Conservation (phyloP, 2,329 filamentous ascomycete species). For the Capronia americana region DNA sequence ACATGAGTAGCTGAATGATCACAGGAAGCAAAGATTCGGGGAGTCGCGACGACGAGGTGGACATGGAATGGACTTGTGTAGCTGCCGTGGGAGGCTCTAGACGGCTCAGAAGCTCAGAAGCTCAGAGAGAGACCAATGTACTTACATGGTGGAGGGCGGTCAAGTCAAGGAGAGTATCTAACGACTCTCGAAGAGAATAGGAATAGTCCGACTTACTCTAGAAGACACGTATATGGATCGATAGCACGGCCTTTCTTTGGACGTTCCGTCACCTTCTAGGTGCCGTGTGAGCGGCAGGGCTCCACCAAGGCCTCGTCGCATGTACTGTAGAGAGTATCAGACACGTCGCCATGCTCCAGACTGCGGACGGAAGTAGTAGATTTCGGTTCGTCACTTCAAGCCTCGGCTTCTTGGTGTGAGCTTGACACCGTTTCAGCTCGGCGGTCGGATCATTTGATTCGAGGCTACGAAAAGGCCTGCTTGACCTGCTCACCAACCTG, state of each 20-base stretch:
- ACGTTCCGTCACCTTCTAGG: background rate
- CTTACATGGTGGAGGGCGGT: background rate
- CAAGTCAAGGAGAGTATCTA: background rate
- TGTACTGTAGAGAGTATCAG: background rate
- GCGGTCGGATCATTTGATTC: background rate
- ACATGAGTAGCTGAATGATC: background rate
- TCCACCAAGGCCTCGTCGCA: background rate
- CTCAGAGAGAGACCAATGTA: background rate
- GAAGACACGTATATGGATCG: too few species aligned
- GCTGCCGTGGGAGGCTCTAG: background rate
- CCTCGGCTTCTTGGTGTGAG: background rate
- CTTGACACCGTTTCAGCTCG: background rate
- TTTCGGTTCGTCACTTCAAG: background rate
- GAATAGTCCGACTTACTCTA: too few species aligned
- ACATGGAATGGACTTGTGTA: background rate
- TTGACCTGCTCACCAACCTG: background rate
- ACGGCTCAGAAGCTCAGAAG: background rate
- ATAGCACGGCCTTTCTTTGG: too few species aligned
- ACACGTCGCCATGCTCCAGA: background rate
- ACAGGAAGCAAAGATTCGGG: background rate
- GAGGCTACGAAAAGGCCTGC: background rate
- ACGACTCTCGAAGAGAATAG: background rate
- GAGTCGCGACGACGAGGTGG: background rate
- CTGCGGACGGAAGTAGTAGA: background rate
- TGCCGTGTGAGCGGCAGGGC: background rate